Base-by-base conservation (phyloP, 169 alveolate species). In the Eimeria sp. region DNA sequence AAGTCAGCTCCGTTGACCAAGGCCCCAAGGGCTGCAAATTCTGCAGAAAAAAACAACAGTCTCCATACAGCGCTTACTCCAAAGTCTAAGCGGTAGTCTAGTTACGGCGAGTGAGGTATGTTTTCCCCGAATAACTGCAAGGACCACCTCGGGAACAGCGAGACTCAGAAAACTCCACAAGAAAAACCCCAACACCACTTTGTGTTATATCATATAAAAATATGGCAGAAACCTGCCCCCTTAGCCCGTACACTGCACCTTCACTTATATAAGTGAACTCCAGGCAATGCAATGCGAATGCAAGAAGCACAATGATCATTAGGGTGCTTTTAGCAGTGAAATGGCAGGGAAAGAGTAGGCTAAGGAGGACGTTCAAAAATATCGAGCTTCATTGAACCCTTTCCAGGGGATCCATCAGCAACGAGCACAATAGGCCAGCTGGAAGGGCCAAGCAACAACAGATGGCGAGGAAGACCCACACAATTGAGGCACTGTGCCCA, bases 21-120 rank as follows among this genome's bases (percentile, higher is more conserved):
- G n/a, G 93, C 64, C 83, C 78, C 82, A 9, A 87, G 82, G 66
- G 82, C 93, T 43, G 93, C 93, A 46, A 87, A 87, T 83, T 87
- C 93, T 87, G 93, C 68, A 52, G 40, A 4, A 58, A 58, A 83
- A n/a, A 30, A 49, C 74, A 56, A 23, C 52, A 49, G 0, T 33
- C 49, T 27, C 60, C 68, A 58, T 13, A 58, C 11, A 4, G 68
- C 71, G n/a, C 49, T 52, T 11, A 52, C 10, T n/a, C 6, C 54
- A 83, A 23, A 83, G 14, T 11, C 54, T 4, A 33, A 30, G 58
- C 3, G 30, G 33, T 30, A 37, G 18, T 56, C 14, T 18, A 18
- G 14, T 20, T 18, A 20, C 9, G 43, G 58, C 54, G 6, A n/a
- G 56, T 1, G 83, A 40, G 83, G 4, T 40, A 14, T 4, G 83